A percentile compares a stretch with the other conserved stretches of the same genome.
Evolutionary conservation across 1,139 yeast species (phyloP).

Genomic region (Eremothecium sinecaudum): DNA sequence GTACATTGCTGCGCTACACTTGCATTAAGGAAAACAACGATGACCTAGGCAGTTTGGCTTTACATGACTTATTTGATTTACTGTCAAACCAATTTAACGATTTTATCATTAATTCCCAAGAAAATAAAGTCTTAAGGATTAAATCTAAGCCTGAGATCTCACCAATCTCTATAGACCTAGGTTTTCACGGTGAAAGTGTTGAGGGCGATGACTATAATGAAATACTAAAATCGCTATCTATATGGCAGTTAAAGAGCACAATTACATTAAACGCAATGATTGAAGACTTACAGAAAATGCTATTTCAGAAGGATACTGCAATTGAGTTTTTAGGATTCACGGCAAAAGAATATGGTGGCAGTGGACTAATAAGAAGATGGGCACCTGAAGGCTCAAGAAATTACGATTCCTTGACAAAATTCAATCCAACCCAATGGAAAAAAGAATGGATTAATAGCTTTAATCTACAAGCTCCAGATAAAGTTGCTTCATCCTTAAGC

Average conservation of each 20-base stretch:
- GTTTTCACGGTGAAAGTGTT: no score
- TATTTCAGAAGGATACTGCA: slow-evolving; percentile 15
- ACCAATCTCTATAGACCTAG: no score
- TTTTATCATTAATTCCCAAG: no score
- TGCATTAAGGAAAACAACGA: no score
- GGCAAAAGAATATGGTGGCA: slow-evolving; percentile 21
- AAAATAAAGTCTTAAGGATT: no score
- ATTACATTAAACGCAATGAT: not conserved
- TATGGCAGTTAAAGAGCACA: slow-evolving; percentile 3
- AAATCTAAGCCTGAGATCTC: no score
- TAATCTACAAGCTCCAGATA: not conserved
- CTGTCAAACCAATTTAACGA: no score
- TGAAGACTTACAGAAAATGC: slow-evolving; percentile 5
- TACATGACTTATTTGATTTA: no score
- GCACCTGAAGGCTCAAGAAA: slow-evolving; percentile 26
- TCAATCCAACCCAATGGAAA: slow-evolving; percentile 5
- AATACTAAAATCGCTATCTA: slow-evolving; percentile 3
- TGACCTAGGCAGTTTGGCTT: no score
- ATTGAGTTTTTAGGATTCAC: slow-evolving; percentile 22
- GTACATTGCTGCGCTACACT: no score
- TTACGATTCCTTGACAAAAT: slow-evolving; percentile 11
- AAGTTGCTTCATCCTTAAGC: not conserved
- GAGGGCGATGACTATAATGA: not conserved
- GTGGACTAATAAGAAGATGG: slow-evolving; percentile 21
- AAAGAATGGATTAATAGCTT: not conserved